phyloP scores from a whole-genome alignment of 2,329 filamentous ascomycete species.

The Pyrenochaeta sp. region DNA sequence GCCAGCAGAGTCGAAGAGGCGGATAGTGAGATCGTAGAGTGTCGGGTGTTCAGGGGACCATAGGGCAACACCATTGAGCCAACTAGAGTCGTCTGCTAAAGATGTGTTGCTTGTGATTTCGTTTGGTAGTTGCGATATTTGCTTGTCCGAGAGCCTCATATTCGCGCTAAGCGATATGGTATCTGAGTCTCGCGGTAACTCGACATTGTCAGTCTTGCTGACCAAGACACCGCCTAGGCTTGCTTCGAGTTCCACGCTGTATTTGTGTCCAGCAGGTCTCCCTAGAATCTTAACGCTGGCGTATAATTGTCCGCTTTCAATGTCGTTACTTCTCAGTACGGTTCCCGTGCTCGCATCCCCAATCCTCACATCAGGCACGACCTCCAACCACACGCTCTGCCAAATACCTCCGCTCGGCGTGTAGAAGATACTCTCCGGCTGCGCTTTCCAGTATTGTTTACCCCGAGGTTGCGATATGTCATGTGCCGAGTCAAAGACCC shows the following conservation, averaged over 20 bases:
- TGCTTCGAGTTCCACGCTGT: slow-evolving; percentile 63
- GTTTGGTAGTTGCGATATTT: slow-evolving; percentile 52
- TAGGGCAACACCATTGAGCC: slow-evolving; percentile 66
- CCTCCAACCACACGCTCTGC: slow-evolving; percentile 67
- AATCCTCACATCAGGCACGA: slow-evolving; percentile 62
- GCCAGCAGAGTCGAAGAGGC: slow-evolving; percentile 56
- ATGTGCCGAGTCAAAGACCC: slow-evolving; percentile 70
- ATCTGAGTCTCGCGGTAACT: slow-evolving; percentile 61
- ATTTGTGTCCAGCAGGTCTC: slow-evolving; percentile 56
- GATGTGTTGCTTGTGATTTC: slow-evolving; percentile 40
- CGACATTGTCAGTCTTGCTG: slow-evolving; percentile 53
- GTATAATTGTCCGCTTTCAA: slow-evolving; percentile 61
- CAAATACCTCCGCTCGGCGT: slow-evolving; percentile 66
- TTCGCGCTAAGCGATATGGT: slow-evolving; percentile 58
- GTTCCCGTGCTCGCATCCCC: slow-evolving; percentile 67
- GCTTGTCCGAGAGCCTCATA: slow-evolving; percentile 58
- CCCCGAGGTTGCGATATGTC: slow-evolving; percentile 72
- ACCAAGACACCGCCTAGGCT: slow-evolving; percentile 61
- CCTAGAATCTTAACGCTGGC: slow-evolving; percentile 61
- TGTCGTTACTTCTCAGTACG: slow-evolving; percentile 64
- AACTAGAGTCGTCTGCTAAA: slow-evolving; percentile 52
- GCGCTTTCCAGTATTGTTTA: slow-evolving; percentile 71
- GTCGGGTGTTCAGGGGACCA: slow-evolving; percentile 68
- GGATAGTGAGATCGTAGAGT: slow-evolving; percentile 65
- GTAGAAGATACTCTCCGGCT: slow-evolving; percentile 69